Evolutionary conservation across 2,329 filamentous ascomycete genomes (phyloP), one percentile per base, ranked within the genome.

Genomic region (Parastagonospora nodorum): DNA sequence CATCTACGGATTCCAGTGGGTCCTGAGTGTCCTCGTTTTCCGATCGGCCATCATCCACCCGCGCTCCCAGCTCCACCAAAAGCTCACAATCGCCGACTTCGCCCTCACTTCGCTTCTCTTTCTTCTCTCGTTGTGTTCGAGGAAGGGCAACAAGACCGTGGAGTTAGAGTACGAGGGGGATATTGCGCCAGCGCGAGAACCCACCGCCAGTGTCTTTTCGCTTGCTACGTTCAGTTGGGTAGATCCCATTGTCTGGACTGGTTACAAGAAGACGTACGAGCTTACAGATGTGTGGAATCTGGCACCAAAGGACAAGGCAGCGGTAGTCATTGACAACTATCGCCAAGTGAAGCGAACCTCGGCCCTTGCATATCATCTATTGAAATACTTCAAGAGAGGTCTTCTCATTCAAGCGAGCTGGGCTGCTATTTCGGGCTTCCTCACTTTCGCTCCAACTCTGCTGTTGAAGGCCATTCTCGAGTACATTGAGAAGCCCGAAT

Each of bases 201-300:
- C 92, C 6, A 80, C 90, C 32, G 92, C 94, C 1, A 97, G 93
- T 70, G 76, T 97, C 6, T 84, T 97, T 55, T 97, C 94, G 2
- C 80, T 95, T 38, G 86, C 87, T 16, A 94, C 91, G 2, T 99
- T 97, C 71, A 80, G 85, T 15, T 99, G 94, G 94, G 85, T 97
- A 15, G 92, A 97, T 73, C 77, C 87, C 1, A 88, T 99, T 58
- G 87, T 99, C 37, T 92, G 88, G 85, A 86, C 88, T 61, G 94
- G 94, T 11, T 97, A 92, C 80, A 88, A 86, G 70, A 86, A 90
- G 69, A 85, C 92, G 0, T 82, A 95, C 55, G 91, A 95, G 66
- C 83, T 97, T 60, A 76, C 84, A 27, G 87, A 92, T 71, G 90
- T 99, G 2, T 99, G 94, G 94, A 97, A 97, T 67, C 75, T 99